Base-by-base conservation (phyloP, 108 stramenopile species). In the Hondaea fermentalgiana region DNA sequence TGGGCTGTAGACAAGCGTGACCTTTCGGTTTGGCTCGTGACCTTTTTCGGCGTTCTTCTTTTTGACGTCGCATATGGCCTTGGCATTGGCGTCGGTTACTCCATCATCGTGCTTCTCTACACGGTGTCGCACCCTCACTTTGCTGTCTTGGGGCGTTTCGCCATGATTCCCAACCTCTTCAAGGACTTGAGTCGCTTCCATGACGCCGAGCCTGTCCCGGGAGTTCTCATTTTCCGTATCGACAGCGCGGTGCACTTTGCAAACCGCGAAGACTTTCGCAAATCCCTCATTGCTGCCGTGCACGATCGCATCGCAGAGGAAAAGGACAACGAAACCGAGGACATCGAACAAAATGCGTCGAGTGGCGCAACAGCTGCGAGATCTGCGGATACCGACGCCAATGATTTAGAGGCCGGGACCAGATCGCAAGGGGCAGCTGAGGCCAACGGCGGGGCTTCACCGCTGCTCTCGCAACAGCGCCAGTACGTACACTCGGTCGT, bases 231-330 rank as follows among this genome's bases (percentile, higher is more conserved):
- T 23, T 83, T 83, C 28, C 76, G 76, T 45, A 25, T 53, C 51
- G 76, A 83, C 49, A 83, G 76, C 51, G 45, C 76, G 14, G 17
- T 83, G 76, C 76, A 83, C 76, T 83, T 83, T 83, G 76, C 76
- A 12, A 83, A 83, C 3, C 49, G 76, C 23, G 76, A 83, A 45
- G 49, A 83, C 76, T 53, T 83, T 53, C 76, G 76, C 51, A 53
- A 53, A 28, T 3, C 3, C 5, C 51, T 83, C 25, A 47, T 53
- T 10, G 49, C 23, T 21, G 76, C 76, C 23, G 76, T 83, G n/a
- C 23, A 47, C 6, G 76, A 47, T 10, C 76, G 76, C 45, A 83
- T 53, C 25, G 76, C 6, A 8, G 51, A 47, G 49, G 51, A 83
- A 4, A 23, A 25, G 45, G 76, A 47, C 17, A 12, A 23, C 0